Evolutionary conservation across 2,329 filamentous ascomycete genomes (phyloP), one percentile per base, ranked within the genome.

Genomic region (Diplodia intermedia): DNA sequence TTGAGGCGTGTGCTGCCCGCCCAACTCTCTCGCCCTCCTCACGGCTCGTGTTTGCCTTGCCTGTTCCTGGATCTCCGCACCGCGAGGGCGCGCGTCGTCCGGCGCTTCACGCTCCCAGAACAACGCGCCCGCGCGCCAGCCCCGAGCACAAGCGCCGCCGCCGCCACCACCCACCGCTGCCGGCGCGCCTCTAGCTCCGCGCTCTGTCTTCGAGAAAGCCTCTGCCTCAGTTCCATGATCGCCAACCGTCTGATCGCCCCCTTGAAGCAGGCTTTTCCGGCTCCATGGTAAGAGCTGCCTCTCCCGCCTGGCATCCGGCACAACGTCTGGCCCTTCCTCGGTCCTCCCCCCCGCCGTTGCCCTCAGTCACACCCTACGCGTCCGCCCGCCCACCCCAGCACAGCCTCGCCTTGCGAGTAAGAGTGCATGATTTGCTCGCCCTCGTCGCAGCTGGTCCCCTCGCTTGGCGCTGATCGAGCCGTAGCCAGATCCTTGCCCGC

Each of bases 271-370:
- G 65, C 57, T 68, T 68, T 65, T 63, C 66, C 66, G 40, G 66
- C 57, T 63, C 66, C 66, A 68, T 63, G 66, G 66, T 68, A 68
- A 68, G 65, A 66, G 66, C 60, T 55, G 66, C 36, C 66, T 62
- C 26, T 62, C 56, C 66, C 49, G 66, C 65, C 56, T 61, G 57
- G 50, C 49, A 52, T 62, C 66, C 66, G 57, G 66, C 66, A 36
- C 54, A 63, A 50, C 57, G 49, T 63, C 66, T 68, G 66, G 66
- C 66, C 60, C 57, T 68, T 68, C 60, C 66, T 68, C 66, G 66
- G 66, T 50, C 50, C 31, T 68, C 66, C 36, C 60, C 56, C 67
- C 71, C 38, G 38, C 26, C 55, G 49, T 49, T 43, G 55, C 38
- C 68, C 63, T 43, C 54, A 57, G 29, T 53, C 43, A 33, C 49